phyloP scores from a whole-genome alignment of 2,329 filamentous ascomycete genomes.

The Didymella glomerata region DNA sequence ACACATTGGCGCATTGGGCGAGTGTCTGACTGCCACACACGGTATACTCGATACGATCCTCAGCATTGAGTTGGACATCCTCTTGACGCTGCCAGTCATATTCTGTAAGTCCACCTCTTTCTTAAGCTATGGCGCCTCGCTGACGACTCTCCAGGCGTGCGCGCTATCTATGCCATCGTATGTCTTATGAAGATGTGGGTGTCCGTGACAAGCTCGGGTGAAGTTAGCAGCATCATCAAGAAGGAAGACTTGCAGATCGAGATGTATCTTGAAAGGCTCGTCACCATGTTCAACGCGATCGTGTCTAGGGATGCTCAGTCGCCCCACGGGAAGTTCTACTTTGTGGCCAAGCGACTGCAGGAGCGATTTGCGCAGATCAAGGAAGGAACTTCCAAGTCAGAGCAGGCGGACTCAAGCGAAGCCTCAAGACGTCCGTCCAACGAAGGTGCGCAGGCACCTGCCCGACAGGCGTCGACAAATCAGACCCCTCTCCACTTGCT shows the following conservation, averaged over 20 bases:
- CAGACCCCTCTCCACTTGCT: constrained; percentile 52
- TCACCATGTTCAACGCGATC: constrained; percentile 56
- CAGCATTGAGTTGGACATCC: constrained; percentile 55
- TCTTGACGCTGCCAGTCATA: constrained; percentile 56
- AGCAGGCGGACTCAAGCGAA: constrained; percentile 36
- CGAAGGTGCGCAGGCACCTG: constrained; percentile 28
- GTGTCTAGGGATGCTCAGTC: constrained; percentile 52
- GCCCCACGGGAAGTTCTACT: constrained; percentile 59
- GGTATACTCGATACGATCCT: constrained; percentile 60
- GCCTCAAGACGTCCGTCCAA: constrained; percentile 28
- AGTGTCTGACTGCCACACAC: constrained; percentile 57
- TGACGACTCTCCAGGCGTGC: constrained; percentile 53
- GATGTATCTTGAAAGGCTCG: constrained; percentile 56
- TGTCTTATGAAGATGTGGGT: constrained; percentile 69
- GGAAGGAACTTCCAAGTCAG: constrained; percentile 52
- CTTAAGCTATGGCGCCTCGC: constrained; percentile 14
- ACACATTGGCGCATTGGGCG: constrained; percentile 58
- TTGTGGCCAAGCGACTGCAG: constrained; percentile 56
- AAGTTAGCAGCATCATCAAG: constrained; percentile 60
- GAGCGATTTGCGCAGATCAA: constrained; percentile 56
- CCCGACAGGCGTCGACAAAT: constrained; percentile 41
- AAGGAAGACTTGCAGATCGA: constrained; percentile 59
- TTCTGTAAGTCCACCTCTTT: constrained; percentile 47
- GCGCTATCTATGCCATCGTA: constrained; percentile 65
- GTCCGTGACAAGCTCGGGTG: constrained; percentile 59